phyloP scores from a whole-genome alignment of 768 basidiomycete species.

The Hygrocybe punicea region DNA sequence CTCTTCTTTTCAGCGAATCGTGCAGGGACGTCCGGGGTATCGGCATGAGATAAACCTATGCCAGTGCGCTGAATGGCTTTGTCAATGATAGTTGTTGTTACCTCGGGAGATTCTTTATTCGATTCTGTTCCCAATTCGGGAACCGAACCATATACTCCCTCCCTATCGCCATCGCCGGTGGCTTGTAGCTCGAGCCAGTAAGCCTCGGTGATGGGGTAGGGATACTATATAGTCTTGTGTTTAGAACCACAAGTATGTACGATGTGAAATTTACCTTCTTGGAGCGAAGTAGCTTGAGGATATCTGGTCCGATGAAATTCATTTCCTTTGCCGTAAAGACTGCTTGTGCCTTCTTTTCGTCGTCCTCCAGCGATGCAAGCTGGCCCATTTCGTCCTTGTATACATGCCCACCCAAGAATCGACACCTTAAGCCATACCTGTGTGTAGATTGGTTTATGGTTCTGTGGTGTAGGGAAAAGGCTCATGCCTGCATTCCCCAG shows the following conservation, averaged over 20 bases:
- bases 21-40: constrained; percentile 65
- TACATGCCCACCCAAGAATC: constrained; percentile 81
- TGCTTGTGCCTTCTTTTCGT: constrained; percentile 52
- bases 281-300: constrained; percentile 58
- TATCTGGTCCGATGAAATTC: constrained; percentile 60
- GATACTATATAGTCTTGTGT: constrained; percentile 47
- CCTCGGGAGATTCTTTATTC: constrained; percentile 24
- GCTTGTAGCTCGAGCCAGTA: constrained; percentile 56
- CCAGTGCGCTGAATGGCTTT: constrained; percentile 37
- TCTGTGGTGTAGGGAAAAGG: background rate
- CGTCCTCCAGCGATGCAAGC: constrained; percentile 48
- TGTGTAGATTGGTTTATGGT: background rate
- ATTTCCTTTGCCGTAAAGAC: constrained; percentile 56
- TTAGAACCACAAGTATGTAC: background rate
- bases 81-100: constrained; percentile 6
- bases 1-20: constrained; percentile 83
- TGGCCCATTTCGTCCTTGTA: constrained; percentile 41
- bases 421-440: constrained; percentile 84
- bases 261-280: constrained; percentile 52
- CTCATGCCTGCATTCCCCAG: constrained; percentile 65
- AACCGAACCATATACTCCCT: constrained; percentile 22
- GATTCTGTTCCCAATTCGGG: constrained; percentile 34
- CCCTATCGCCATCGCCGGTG: constrained; percentile 32
- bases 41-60: constrained; percentile 37
- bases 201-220: constrained; percentile 56